Conservation (phyloP, 805 yeast species). For the Saccharomycopsis fibuligera region DNA sequence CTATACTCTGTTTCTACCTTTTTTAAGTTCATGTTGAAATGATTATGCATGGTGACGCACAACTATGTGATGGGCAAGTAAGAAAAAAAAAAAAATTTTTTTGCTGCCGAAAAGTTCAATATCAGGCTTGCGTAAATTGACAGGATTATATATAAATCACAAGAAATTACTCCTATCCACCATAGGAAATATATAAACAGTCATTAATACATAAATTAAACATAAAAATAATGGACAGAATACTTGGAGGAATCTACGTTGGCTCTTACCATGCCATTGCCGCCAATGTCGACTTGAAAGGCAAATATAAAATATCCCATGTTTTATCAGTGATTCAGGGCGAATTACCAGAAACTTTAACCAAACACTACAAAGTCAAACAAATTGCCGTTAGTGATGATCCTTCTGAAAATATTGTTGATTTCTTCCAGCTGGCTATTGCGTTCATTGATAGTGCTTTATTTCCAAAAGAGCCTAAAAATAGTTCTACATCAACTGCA, state of each 20-base stretch:
- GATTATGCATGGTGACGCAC: too few species aligned
- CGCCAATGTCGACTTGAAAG: conserved; percentile 43
- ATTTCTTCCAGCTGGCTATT: conserved; percentile 54
- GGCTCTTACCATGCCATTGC: conserved; percentile 67
- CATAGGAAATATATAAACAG: too few species aligned
- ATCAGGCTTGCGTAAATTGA: too few species aligned
- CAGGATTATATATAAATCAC: too few species aligned
- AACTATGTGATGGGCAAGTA: too few species aligned
- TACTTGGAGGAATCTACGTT: conserved; percentile 74
- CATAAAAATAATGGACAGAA: conserved; percentile 38
- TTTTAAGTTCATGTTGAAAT: too few species aligned
- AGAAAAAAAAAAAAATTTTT: too few species aligned
- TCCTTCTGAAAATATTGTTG: conserved; percentile 56
- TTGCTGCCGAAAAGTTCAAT: too few species aligned
- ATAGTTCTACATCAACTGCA: conserved; percentile 17
- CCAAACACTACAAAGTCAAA: conserved; percentile 41
- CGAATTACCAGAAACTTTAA: conserved; percentile 46
- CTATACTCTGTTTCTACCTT: too few species aligned
- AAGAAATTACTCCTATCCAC: too few species aligned
- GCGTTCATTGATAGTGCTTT: conserved; percentile 62
- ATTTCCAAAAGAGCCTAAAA: conserved; percentile 34
- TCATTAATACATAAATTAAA: too few species aligned
- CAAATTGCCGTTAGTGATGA: conserved; percentile 73
- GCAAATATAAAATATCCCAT: conserved; percentile 55
- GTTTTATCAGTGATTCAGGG: conserved; percentile 68